A percentile compares a stretch with the other conserved stretches of the same genome.
Conservation (phyloP, 352 stramenopile genomes). For the Pythium utonaiense region DNA sequence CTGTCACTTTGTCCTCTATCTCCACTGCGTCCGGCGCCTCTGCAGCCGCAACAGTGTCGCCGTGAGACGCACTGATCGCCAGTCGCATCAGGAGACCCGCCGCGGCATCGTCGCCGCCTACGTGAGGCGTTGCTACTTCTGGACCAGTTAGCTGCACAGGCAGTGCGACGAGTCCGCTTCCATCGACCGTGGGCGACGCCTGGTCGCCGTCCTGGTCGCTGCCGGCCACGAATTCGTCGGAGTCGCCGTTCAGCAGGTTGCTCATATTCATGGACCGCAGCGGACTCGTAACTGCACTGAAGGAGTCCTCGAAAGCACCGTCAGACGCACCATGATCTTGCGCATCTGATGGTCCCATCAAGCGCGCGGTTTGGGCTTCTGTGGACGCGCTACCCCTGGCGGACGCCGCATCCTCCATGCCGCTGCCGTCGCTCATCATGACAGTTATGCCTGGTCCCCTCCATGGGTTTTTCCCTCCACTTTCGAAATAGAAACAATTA, state of each 20-base stretch:
- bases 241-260: constrained; percentile 1
- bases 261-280: not conserved
- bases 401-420: not conserved
- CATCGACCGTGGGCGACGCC: not conserved
- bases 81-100: not conserved
- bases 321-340: not conserved
- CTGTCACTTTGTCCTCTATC: not conserved
- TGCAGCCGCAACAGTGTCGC: not conserved
- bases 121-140: not conserved
- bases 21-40: too few species aligned
- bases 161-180: not conserved
- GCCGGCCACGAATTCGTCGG: constrained; percentile 5
- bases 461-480: constrained; percentile 20
- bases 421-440: constrained; percentile 6
- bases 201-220: constrained; percentile 15
- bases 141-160: not conserved
- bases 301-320: not conserved
- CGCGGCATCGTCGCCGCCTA: not conserved
- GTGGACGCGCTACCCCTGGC: not conserved
- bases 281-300: not conserved
- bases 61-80: not conserved
- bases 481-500: constrained; percentile 10
- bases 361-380: not conserved
- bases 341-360: not conserved
- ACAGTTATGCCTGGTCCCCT: not conserved